phyloP scores from a whole-genome alignment of 176 grass and related monocot genomes.

The Chrysopogon serrulatus region DNA sequence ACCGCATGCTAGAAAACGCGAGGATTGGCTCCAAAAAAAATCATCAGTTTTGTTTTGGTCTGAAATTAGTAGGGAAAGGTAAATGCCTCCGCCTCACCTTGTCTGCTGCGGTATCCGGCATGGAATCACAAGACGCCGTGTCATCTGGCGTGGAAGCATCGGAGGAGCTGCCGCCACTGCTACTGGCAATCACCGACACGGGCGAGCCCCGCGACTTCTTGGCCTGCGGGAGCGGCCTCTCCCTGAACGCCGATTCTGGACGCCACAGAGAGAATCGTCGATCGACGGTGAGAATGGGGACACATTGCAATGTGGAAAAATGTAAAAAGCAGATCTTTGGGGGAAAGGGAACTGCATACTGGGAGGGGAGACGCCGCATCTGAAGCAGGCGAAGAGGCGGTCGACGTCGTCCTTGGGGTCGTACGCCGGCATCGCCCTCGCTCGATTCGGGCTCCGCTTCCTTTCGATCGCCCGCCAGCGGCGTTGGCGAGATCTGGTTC shows the following conservation, averaged over 20 bases:
- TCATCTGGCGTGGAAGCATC: neutral
- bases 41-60: neutral
- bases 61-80: neutral
- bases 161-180: neutral
- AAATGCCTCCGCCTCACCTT: constrained; percentile 2
- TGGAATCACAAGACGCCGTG: neutral
- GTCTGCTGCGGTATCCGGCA: neutral
- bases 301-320: neutral
- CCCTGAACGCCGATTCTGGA: constrained; percentile 71
- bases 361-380: constrained; percentile 78
- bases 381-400: constrained; percentile 91
- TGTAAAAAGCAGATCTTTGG: neutral
- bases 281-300: neutral
- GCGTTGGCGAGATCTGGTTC: neutral
- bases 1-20: constrained; percentile 23
- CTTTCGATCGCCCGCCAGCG: neutral
- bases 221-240: constrained; percentile 28
- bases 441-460: neutral
- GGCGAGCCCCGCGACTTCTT: constrained; percentile 26
- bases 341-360: constrained; percentile 24
- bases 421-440: constrained; percentile 29
- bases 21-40: neutral
- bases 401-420: constrained; percentile 85
- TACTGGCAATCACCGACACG: neutral
- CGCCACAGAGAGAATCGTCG: too few species aligned